Percentiles rank a stretch among this genome's conserved stretches.
Conservation (phyloP, 148 eudicot genomes). For the Pouteria glomerata region DNA sequence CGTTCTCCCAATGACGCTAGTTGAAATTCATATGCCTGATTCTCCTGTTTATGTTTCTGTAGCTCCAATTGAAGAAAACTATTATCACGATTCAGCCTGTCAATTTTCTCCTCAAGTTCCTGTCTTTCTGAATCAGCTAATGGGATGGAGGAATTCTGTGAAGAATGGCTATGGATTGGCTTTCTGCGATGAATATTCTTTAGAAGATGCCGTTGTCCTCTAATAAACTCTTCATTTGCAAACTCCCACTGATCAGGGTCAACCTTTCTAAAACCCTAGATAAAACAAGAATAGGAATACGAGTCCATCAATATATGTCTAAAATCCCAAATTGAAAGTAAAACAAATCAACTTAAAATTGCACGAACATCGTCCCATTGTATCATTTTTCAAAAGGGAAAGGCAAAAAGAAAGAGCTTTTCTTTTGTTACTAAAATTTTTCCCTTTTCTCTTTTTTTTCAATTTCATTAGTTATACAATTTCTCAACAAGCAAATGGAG, state of each 20-base stretch:
- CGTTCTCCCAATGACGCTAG: constrained; percentile 26
- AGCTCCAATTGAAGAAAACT: constrained; percentile 23
- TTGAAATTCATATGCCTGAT: constrained; percentile 19
- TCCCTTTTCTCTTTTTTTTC: not conserved
- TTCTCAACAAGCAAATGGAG: not conserved
- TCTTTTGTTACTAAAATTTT: not conserved
- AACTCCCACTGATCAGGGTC: constrained; percentile 62
- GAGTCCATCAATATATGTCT: not conserved
- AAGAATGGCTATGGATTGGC: constrained; percentile 50
- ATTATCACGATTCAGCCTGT: constrained; percentile 29
- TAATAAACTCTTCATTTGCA: constrained; percentile 46
- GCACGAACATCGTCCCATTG: not conserved
- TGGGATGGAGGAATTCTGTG: constrained; percentile 14
- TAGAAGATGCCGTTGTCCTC: constrained; percentile 42
- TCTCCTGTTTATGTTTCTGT: constrained; percentile 25
- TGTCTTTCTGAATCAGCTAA: constrained; percentile 30
- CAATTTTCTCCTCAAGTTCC: constrained; percentile 28
- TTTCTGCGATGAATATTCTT: constrained; percentile 44
- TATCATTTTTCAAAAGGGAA: not conserved
- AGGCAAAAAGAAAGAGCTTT: not conserved
- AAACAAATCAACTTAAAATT: not conserved
- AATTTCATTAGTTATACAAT: no score
- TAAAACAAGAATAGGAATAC: not conserved
- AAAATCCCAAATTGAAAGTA: not conserved
- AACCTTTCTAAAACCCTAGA: constrained; percentile 44